Evolutionary conservation across 257 asterid species (phyloP), one percentile per base, ranked within the genome.

Genomic region (Solanum pinnatisectum): DNA sequence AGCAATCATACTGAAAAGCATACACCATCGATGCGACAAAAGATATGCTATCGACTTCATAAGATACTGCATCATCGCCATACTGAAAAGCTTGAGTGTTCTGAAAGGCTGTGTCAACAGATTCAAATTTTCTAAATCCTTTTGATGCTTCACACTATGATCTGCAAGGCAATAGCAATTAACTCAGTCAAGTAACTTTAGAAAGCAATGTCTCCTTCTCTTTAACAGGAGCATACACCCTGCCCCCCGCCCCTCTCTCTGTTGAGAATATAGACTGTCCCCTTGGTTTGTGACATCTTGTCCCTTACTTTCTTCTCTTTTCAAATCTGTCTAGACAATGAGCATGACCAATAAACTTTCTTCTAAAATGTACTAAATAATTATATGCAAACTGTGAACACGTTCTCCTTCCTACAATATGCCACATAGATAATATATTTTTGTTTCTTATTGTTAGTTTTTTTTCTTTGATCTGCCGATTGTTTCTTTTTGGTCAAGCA

Each of bases 41-140:
- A 94, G 93, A 91, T 96, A 96, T 32, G 87, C 87, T 71, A 86
- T 87, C 49, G 97, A 96, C 87, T 22, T 91, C 87, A 89, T 89
- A 81, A 96, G 89, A 89, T 92, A 93, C 91, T 90, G 94, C 87
- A 89, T 83, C 78, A 90, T 88, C 7, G 95, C 98, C 63, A 91
- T 89, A 89, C 90, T 87, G 92, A 95, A 96, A 88, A 94, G 93
- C 88, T 93, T 96, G 36, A 91, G 83, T 27, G 98, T 95, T 92
- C 92, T 93, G 83, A 91, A 88, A 87, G 98, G 98, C 91, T 96
- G 97, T 83, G 93, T 90, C 23, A 91, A 46, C 83, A 95, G 92
- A 87, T 94, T 92, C 91, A 96, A 84, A 74, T 92, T 93, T 85
- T 93, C 96, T 83, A 96, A 88, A 90, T 96, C 98, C 67, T 92